Base-by-base conservation (phyloP, 352 stramenopile species). In the Phytophthora syringae region DNA sequence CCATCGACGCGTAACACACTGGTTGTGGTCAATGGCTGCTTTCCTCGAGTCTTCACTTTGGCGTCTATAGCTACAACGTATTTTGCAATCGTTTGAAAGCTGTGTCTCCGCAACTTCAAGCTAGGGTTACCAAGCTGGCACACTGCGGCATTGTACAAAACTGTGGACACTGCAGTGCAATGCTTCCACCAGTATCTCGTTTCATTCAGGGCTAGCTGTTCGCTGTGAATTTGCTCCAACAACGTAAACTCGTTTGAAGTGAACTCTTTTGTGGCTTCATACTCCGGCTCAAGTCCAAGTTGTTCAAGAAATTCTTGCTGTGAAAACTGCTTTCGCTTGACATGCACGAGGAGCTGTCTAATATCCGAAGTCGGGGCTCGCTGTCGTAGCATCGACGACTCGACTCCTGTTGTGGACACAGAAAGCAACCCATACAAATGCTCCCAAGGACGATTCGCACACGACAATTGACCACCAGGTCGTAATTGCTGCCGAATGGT, bases 201-300 rank as follows among this genome's bases (percentile, higher is more conserved):
- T 25, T 45, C 16, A n/a, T 22, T n/a, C 39, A 45, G 6, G 13
- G 39, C 39, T 45, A 45, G 16, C 39, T 45, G 39, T 22, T 45
- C 39, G 16, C n/a, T 45, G 39, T 15, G 39, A 12, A 45, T 45
- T n/a, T 45, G 39, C n/a, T 45, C 39, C 18, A 45, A 22, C 16
- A 45, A 45, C 22, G 39, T 25, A 22, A 45, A 45, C 39, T 45
- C 39, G 39, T 45, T 45, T n/a, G 39, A 45, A 25, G 39, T 25
- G 39, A n/a, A 45, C 39, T 45, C 39, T 21, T 11, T 12, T 25
- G 39, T 45, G 9, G 39, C 10, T n/a, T 45, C 39, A n/a, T 45
- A 45, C 18, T 45, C 16, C 13, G 18, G 7, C 18, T 45, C 39
- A 11, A 45, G 22, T 11, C 39, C 39, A 45, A 45, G 39, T n/a